phyloP scores from a whole-genome alignment of 345 rosid species.

The Pistacia atlantica region DNA sequence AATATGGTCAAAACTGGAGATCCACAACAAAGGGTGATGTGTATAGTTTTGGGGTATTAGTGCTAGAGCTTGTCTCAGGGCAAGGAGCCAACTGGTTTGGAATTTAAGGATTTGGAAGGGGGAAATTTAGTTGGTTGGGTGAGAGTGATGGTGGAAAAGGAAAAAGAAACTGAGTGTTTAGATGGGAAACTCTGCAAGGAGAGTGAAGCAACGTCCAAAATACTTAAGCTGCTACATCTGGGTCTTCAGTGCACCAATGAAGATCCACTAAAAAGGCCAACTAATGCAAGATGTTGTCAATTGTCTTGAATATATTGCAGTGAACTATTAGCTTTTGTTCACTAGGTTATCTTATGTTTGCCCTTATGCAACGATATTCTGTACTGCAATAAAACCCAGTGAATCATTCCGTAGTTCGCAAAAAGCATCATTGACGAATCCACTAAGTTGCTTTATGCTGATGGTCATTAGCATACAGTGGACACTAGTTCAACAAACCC shows the following conservation, averaged over 20 bases:
- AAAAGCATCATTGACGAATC: background rate
- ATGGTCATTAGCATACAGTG: background rate
- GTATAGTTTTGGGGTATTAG: conserved; percentile 16
- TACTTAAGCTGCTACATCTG: conserved; percentile 9
- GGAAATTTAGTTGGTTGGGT: conserved; percentile 18
- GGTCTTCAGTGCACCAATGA: conserved; percentile 15
- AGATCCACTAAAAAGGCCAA: conserved; percentile 12
- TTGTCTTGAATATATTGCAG: conserved; percentile 1
- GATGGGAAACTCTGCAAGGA: background rate
- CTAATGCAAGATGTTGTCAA: conserved; percentile 16
- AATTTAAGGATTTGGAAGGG: conserved; percentile 21
- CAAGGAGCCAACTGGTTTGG: conserved; percentile 18
- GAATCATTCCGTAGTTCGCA: background rate
- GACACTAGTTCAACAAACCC: background rate
- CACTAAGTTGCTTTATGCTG: background rate
- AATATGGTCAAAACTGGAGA: conserved; percentile 17
- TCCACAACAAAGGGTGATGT: conserved; percentile 21
- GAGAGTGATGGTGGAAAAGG: conserved; percentile 4
- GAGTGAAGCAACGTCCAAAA: background rate
- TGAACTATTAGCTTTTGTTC: background rate
- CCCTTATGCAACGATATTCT: background rate
- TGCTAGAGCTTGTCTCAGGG: conserved; percentile 16
- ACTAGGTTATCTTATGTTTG: background rate
- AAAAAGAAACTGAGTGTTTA: background rate
- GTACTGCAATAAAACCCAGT: background rate